Percentiles rank a stretch among this genome's conserved stretches.
phyloP scores from a whole-genome alignment of 345 rosid species.

The Barbarea vulgaris region DNA sequence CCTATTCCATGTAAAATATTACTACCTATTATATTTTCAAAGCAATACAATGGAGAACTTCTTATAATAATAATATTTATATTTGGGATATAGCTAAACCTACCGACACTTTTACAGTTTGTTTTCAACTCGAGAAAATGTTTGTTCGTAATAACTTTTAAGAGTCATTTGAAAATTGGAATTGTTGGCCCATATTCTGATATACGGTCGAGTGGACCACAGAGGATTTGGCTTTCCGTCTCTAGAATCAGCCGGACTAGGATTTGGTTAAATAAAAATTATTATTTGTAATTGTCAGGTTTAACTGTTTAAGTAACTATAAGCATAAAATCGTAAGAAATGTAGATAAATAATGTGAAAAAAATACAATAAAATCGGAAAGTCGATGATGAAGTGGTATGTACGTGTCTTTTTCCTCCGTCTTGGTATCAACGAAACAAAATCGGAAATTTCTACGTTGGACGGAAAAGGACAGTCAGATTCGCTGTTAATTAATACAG shows the following conservation, averaged over 20 bases:
- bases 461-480: slow-evolving; percentile 33
- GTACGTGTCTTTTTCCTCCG: slow-evolving; percentile 10
- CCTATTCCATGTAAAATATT: not conserved
- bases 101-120: not conserved
- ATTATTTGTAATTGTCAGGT: not conserved
- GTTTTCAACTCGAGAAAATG: not conserved
- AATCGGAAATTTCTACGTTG: slow-evolving; percentile 1
- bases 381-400: slow-evolving; percentile 35
- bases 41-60: not conserved
- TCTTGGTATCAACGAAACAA: slow-evolving; percentile 44
- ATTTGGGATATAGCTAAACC: not conserved
- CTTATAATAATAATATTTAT: not conserved
- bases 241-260: slow-evolving; percentile 17
- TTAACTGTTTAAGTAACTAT: no score
- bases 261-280: not conserved
- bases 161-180: slow-evolving; percentile 10
- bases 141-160: not conserved
- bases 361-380: slow-evolving; percentile 7
- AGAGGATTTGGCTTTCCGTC: slow-evolving; percentile 16
- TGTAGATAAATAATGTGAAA: not conserved
- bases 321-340: not conserved
- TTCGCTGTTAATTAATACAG: not conserved
- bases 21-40: not conserved
- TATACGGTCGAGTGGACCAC: slow-evolving; percentile 31
- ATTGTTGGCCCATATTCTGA: slow-evolving; percentile 12